phyloP scores from a whole-genome alignment of 331 rosid genomes.

The Prunus yedoensis region DNA sequence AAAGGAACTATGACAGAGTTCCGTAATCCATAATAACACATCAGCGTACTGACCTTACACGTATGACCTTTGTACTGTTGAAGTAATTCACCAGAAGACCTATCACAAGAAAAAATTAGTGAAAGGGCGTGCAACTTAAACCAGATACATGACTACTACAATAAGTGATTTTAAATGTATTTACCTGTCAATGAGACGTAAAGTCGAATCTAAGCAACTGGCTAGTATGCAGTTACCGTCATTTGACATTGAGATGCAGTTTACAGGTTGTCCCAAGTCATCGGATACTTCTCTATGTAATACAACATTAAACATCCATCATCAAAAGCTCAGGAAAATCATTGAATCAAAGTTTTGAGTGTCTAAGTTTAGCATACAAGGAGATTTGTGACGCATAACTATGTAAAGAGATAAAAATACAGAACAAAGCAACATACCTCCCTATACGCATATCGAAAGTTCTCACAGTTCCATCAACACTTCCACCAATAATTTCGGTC shows the following conservation, averaged over 20 bases:
- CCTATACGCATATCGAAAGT: constrained; percentile 83
- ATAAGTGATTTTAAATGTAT: not conserved
- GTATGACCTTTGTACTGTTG: constrained; percentile 85
- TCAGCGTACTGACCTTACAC: constrained; percentile 61
- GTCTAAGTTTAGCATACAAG: not conserved
- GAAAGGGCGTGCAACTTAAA: constrained; percentile 6
- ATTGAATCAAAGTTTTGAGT: not conserved
- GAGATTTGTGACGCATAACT: not conserved
- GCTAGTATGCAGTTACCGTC: constrained; percentile 85
- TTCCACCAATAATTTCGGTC: constrained; percentile 83
- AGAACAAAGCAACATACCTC: constrained; percentile 44
- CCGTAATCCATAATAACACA: constrained; percentile 22
- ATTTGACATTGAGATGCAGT: constrained; percentile 86
- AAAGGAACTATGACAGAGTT: not conserved
- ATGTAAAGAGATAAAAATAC: no score
- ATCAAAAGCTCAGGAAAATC: not conserved
- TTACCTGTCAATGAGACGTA: constrained; percentile 81
- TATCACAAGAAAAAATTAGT: constrained; percentile 33
- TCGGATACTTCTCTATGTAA: constrained; percentile 72
- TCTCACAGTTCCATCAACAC: constrained; percentile 94
- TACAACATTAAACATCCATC: not conserved
- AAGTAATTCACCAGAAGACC: constrained; percentile 74
- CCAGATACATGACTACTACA: constrained; percentile 1
- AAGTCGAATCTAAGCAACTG: constrained; percentile 73
- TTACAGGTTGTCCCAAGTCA: constrained; percentile 82